Base-by-base conservation (phyloP, 495 filamentous ascomycete genomes). In the Hypoxylon cercidicola region DNA sequence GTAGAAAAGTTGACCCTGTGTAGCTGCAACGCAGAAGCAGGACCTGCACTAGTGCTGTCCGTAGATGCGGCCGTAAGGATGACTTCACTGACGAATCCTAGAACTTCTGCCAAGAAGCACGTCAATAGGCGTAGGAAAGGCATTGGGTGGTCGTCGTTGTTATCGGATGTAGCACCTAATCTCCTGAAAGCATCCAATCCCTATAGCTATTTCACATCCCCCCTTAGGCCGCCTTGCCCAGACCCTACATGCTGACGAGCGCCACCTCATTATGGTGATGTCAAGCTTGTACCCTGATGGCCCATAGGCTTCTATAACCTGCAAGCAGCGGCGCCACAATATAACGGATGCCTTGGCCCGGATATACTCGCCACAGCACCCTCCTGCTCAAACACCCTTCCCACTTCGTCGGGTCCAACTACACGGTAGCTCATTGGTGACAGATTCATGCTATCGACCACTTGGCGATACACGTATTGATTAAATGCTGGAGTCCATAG, bases 11-110 rank as follows among this genome's bases (percentile, higher is more conserved):
- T 28, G 25, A 7, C 7, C 25, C 40, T 39, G 50, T 59, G 55
- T 63, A 60, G 49, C 65, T 52, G 16, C 25, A 21, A 55, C 34
- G 55, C 60, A 68, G 23, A n/a, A 55, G 40, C 44, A 67, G 65
- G 65, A 68, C 65, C 65, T 68, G 65, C 65, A 51, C 60, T 68
- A 68, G 65, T 51, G 60, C 50, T 8, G 55, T 53, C 37, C 37
- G 59, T 18, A 53, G 49, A 48, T 68, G 65, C 60, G 65, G 65
- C 65, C 65, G 65, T 63, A 63, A 63, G 45, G 32, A 37, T 11
- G 50, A 63, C 58, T 59, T 54, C 55, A 60, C 54, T 53, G 40
- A 49, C 59, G 55, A 56, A 55, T 50, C 35, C 30, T 55, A 37
- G 55, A 55, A 46, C 40, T 37, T 20, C n/a, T 58, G 53, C 58